Conservation (phyloP, 1,284 basidiomycete species). For the Ganoderma lingzhi region DNA sequence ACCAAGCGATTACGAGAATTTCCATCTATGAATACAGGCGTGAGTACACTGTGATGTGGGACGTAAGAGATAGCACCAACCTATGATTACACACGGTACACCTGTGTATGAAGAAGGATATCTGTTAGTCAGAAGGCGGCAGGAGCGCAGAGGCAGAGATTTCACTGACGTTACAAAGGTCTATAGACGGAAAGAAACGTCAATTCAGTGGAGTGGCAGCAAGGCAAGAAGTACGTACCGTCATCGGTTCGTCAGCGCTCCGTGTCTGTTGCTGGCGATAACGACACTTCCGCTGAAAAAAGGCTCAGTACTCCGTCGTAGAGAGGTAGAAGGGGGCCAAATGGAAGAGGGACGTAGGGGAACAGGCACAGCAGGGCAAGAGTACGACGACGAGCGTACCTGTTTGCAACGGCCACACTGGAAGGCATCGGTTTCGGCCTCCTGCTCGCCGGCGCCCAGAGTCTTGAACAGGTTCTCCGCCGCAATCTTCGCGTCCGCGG, state of each 20-base stretch:
- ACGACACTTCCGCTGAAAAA: conserved; percentile 80
- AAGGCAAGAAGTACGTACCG: conserved; percentile 58
- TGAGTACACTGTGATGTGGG: conserved; percentile 6
- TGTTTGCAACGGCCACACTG: conserved; percentile 95
- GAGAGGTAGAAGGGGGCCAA: background rate
- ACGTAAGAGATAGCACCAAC: conserved; percentile 40
- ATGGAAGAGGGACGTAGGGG: too few relatives aligned
- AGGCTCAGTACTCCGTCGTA: conserved; percentile 4
- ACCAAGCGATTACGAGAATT: conserved; percentile 61
- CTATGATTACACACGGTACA: conserved; percentile 70
- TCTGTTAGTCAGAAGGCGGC: conserved; percentile 17
- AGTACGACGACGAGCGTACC: conserved; percentile 43
- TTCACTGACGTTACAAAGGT: conserved; percentile 47
- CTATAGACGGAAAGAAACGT: conserved; percentile 31
- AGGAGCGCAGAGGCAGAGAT: background rate
- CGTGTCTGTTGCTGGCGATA: conserved; percentile 96
- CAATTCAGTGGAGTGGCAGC: conserved; percentile 14
- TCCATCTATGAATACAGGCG: conserved; percentile 55
- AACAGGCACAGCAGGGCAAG: background rate
- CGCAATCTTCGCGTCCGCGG: conserved; percentile 83
- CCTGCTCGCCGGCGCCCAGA: conserved; percentile 87
- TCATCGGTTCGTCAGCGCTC: conserved; percentile 97
- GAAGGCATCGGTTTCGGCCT: conserved; percentile 98
- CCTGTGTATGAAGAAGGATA: conserved; percentile 38
- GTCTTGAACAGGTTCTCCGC: conserved; percentile 93